Conservation (phyloP, 345 rosid genomes). For the Schrenkiella parvula region DNA sequence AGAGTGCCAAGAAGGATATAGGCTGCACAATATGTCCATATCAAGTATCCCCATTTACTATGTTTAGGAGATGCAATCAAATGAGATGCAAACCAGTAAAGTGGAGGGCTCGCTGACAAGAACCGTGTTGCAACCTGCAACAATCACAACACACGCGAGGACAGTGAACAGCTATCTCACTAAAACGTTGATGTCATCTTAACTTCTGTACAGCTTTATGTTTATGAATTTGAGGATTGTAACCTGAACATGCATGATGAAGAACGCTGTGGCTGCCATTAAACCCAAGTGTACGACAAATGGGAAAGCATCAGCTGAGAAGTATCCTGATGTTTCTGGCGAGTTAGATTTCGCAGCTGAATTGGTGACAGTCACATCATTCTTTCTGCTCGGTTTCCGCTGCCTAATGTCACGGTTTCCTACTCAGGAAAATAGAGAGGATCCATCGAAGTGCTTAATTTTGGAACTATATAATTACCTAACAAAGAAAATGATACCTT, state of each 20-base stretch:
- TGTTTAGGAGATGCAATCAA: constrained; percentile 35
- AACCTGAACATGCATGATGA: constrained; percentile 94
- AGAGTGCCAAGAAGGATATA: constrained; percentile 76
- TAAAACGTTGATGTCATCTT: not conserved
- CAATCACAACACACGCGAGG: constrained; percentile 2
- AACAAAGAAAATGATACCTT: not conserved
- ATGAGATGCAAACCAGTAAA: constrained; percentile 83
- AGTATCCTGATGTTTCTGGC: constrained; percentile 36
- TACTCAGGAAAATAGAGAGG: constrained; percentile 13
- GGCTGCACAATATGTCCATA: constrained; percentile 68
- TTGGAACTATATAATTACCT: not conserved
- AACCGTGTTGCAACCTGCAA: constrained; percentile 86
- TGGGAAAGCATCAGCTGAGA: constrained; percentile 54
- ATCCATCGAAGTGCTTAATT: not conserved
- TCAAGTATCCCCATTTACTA: constrained; percentile 55
- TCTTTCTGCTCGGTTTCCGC: constrained; percentile 45
- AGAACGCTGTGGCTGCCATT: constrained; percentile 74
- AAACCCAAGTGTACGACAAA: constrained; percentile 65
- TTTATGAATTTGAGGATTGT: constrained; percentile 13
- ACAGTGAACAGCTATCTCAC: not conserved
- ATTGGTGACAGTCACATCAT: constrained; percentile 17
- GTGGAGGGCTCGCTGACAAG: constrained; percentile 81
- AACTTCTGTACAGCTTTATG: not conserved
- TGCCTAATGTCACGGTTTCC: constrained; percentile 44
- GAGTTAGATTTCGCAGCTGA: constrained; percentile 24